A percentile compares a stretch with the other conserved stretches of the same genome.
Evolutionary conservation across 345 rosid genomes (phyloP).

Genomic region (Citrus reticulata): DNA sequence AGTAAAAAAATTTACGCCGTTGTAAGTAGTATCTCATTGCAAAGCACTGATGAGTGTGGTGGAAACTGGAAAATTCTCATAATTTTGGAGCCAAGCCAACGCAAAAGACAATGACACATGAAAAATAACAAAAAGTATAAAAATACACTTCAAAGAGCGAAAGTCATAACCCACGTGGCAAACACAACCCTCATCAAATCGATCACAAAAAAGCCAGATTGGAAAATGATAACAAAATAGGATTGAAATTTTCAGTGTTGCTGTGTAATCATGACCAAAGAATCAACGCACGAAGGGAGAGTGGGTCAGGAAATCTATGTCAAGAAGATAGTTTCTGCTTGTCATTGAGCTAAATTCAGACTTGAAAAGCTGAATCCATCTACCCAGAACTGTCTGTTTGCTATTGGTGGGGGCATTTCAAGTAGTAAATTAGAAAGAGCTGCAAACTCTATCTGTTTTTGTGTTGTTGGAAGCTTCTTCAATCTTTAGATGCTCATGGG

Average conservation of each 20-base stretch:
- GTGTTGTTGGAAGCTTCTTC: slow-evolving; percentile 42
- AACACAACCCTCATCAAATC: slow-evolving; percentile 1
- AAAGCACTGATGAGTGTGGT: not conserved
- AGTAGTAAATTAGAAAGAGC: not conserved
- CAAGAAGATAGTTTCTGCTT: slow-evolving; percentile 18
- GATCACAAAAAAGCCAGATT: not conserved
- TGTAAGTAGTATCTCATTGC: too few species aligned
- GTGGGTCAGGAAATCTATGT: slow-evolving; percentile 31
- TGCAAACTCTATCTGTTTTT: slow-evolving; percentile 23
- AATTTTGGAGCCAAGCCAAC: slow-evolving; percentile 9
- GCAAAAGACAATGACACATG: slow-evolving; percentile 18
- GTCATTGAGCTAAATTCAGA: slow-evolving; percentile 7
- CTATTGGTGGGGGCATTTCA: slow-evolving; percentile 29
- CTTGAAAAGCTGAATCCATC: slow-evolving; percentile 35
- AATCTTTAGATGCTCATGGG: slow-evolving; percentile 27
- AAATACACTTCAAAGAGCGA: not conserved
- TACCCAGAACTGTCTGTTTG: slow-evolving; percentile 36
- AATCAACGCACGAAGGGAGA: not conserved
- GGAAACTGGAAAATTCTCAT: not conserved
- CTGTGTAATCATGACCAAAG: slow-evolving; percentile 5
- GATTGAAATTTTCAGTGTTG: slow-evolving; percentile 34
- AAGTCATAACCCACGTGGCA: slow-evolving; percentile 12
- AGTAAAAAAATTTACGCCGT: too few species aligned
- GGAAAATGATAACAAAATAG: not conserved
- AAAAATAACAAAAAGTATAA: not conserved